These are phyloP conservation scores for Bolboschoenus planiculmis DNA, from an alignment of 176 grass and related monocot genomes.

Conservation along the genomic window DNA sequence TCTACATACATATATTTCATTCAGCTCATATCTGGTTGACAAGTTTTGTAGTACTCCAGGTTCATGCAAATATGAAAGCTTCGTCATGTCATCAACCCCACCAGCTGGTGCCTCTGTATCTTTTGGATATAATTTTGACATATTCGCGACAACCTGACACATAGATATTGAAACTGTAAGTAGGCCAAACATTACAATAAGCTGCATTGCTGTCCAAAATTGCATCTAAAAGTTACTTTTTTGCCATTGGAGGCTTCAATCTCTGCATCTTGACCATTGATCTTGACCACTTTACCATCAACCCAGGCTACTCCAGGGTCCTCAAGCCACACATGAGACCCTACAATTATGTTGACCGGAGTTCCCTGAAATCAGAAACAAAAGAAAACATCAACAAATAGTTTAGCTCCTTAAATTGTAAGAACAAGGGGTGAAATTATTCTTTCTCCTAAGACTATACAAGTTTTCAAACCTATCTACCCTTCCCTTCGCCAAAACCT, in stretches of 20 bases:
- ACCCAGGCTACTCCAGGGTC: slow-evolving; percentile 54
- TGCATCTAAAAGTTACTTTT: slow-evolving; percentile 36
- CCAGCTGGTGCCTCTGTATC: slow-evolving; percentile 93
- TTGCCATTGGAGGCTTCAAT: slow-evolving; percentile 64
- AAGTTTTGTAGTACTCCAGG: slow-evolving; percentile 94
- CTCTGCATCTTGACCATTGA: slow-evolving; percentile 70
- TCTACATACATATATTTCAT: slow-evolving; percentile 91
- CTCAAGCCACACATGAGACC: slow-evolving; percentile 92
- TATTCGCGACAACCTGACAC: slow-evolving; percentile 53
- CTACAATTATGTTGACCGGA: slow-evolving; percentile 91
- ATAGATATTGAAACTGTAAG: neutral
- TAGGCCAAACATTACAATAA: neutral
- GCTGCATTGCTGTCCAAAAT: neutral
- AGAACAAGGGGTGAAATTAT: neutral
- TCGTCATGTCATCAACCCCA: slow-evolving; percentile 99
- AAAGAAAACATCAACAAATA: neutral
- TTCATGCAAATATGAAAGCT: slow-evolving; percentile 95
- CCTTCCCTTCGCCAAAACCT: neutral
- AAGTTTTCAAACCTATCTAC: neutral
- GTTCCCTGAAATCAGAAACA: slow-evolving; percentile 56
- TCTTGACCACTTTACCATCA: slow-evolving; percentile 87
- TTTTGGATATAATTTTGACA: slow-evolving; percentile 93
- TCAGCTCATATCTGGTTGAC: slow-evolving; percentile 85
- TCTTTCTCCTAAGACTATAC: neutral
- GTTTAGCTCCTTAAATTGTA: neutral